Evolutionary conservation across 2,329 filamentous ascomycete genomes (phyloP).

Genomic region (Phialocephala sp.): DNA sequence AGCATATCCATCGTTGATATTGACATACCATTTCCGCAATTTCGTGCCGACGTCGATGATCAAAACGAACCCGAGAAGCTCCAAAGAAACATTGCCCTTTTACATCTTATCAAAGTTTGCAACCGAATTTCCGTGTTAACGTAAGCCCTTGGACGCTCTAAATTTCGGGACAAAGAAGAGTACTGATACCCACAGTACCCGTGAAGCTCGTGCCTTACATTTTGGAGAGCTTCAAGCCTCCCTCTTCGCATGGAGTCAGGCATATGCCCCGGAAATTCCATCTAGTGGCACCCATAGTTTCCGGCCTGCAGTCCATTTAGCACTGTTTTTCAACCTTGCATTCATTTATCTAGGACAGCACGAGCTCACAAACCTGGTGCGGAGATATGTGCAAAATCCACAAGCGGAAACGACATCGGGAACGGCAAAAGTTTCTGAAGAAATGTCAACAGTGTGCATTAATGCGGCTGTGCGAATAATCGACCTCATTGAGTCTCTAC

Average conservation of each 20-base stretch:
- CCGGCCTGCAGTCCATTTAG: slow-evolving; percentile 1
- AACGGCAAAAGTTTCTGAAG: slow-evolving; percentile 1
- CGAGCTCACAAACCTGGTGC: slow-evolving; percentile 1
- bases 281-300: slow-evolving; percentile 2
- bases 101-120: slow-evolving; percentile 3
- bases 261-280: background rate
- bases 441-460: slow-evolving; percentile 2
- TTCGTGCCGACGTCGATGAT: background rate
- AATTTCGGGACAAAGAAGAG: background rate
- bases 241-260: background rate
- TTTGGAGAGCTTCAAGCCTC: slow-evolving; percentile 2
- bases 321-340: background rate
- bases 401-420: background rate
- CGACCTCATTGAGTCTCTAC: background rate
- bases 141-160: background rate
- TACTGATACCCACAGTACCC: background rate
- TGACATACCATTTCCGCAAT: slow-evolving; percentile 4
- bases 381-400: slow-evolving; percentile 1
- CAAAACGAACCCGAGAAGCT: background rate
- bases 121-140: background rate
- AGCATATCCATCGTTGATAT: background rate
- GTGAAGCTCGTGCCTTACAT: slow-evolving; percentile 2
- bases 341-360: slow-evolving; percentile 2
- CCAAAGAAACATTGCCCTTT: slow-evolving; percentile 1
- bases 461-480: background rate